Evolutionary conservation across 2,329 filamentous ascomycete species (phyloP).

Genomic region (Arthrinium phaeospermum): DNA sequence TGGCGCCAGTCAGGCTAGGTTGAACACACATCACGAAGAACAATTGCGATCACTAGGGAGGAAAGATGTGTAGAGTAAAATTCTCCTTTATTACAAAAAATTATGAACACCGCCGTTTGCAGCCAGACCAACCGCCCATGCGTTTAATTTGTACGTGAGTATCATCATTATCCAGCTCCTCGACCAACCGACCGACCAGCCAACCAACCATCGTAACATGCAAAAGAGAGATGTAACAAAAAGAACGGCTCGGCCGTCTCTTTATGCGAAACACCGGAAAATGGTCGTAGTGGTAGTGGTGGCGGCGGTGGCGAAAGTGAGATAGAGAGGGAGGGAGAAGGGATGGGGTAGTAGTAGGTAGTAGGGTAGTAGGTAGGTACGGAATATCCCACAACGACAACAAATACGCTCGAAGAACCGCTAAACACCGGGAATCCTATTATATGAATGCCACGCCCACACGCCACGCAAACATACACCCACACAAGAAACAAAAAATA

Average conservation of each 20-base stretch:
- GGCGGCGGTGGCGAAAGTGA: not conserved
- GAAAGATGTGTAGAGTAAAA: not conserved
- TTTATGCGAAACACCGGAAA: not conserved
- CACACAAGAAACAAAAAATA: not conserved
- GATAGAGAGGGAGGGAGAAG: not conserved
- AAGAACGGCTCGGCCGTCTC: not conserved
- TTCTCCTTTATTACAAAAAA: not conserved
- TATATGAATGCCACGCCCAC: not conserved
- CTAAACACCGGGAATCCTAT: not conserved
- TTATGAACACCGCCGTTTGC: constrained; percentile 7
- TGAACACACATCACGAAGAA: not conserved
- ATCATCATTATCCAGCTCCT: not conserved
- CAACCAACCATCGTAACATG: not conserved
- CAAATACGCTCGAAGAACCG: not conserved
- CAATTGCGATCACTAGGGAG: not conserved
- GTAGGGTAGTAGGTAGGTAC: not conserved
- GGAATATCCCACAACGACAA: not conserved
- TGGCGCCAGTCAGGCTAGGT: too few species aligned
- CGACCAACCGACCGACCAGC: not conserved
- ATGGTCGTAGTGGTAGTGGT: not conserved
- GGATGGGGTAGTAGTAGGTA: not conserved
- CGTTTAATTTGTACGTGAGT: constrained; percentile 3
- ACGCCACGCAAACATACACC: not conserved
- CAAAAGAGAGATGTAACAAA: not conserved
- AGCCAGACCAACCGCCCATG: constrained; percentile 8